A percentile compares a stretch with the other conserved stretches of the same genome.
Conservation (phyloP, 805 yeast genomes). For the Wilhelminamyces savonicus region DNA sequence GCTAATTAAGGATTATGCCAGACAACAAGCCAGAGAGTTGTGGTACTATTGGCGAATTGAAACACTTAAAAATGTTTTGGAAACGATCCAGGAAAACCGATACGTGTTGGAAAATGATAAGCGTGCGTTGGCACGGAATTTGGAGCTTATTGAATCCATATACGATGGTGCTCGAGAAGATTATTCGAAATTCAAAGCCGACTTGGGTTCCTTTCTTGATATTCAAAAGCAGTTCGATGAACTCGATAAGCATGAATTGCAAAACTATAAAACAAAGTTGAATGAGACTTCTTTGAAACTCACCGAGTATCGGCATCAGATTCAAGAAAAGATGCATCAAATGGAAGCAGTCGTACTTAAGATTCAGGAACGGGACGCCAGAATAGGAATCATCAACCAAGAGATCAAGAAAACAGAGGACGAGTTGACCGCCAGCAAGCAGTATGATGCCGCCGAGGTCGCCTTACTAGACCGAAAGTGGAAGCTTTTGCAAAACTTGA, state of each 20-base stretch:
- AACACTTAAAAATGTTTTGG: constrained; percentile 40
- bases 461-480: constrained; percentile 13
- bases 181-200: constrained; percentile 7
- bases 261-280: constrained; percentile 11
- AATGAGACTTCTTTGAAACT: constrained; percentile 10
- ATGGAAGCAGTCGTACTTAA: constrained; percentile 4
- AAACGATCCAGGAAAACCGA: constrained; percentile 17
- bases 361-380: constrained; percentile 6
- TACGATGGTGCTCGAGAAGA: constrained; percentile 5
- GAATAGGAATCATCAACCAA: constrained; percentile 5
- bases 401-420: constrained; percentile 7
- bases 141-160: constrained; percentile 7
- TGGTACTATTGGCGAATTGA: constrained; percentile 64
- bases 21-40: constrained; percentile 45
- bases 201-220: constrained; percentile 11
- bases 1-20: constrained; percentile 43
- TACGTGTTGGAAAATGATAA: constrained; percentile 16
- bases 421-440: constrained; percentile 7
- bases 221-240: constrained; percentile 7
- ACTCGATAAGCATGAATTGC: constrained; percentile 7
- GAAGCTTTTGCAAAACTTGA: constrained; percentile 17
- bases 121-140: constrained; percentile 5
- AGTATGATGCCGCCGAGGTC: constrained; percentile 15
- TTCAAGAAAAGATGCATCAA: constrained; percentile 2
- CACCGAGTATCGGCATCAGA: constrained; percentile 5